phyloP scores from a whole-genome alignment of 495 filamentous ascomycete genomes.

The Astrothelium macrocarpum region DNA sequence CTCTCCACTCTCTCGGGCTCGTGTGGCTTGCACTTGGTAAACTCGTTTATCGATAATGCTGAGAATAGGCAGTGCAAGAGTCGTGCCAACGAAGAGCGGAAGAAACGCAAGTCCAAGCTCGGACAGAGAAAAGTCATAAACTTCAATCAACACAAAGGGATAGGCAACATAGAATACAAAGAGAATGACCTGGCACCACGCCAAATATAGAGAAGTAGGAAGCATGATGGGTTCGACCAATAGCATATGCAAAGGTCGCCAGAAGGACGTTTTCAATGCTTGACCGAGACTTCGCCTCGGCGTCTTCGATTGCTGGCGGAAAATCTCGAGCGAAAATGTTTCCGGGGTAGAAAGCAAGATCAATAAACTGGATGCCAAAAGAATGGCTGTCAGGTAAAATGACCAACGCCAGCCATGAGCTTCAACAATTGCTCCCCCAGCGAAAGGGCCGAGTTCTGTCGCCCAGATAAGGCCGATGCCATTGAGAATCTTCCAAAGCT shows the following conservation, averaged over 20 bases:
- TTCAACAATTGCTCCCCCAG: conserved; percentile 18
- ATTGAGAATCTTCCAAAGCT: neutral
- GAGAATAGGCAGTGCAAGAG: neutral
- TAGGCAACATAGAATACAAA: neutral
- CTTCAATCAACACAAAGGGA: neutral
- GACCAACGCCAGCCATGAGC: conserved; percentile 23
- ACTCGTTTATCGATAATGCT: neutral
- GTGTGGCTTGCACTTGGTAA: neutral
- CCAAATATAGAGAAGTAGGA: neutral
- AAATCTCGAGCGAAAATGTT: conserved; percentile 30
- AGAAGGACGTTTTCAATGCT: conserved; percentile 17
- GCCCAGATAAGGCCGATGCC: conserved; percentile 6
- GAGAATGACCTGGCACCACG: neutral
- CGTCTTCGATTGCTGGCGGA: conserved; percentile 27
- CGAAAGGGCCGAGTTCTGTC: conserved; percentile 26
- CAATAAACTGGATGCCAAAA: neutral
- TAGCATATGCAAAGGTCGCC: conserved; percentile 25
- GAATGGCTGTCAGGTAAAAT: conserved; percentile 13
- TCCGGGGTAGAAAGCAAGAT: conserved; percentile 31
- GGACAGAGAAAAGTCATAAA: neutral
- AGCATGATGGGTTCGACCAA: conserved; percentile 26
- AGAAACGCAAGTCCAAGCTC: neutral
- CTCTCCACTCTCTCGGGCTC: neutral
- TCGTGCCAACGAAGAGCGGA: neutral
- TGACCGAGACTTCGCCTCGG: conserved; percentile 16